Base-by-base conservation (phyloP, 2,329 filamentous ascomycete genomes). In the Hypoxylon rubiginosum region DNA sequence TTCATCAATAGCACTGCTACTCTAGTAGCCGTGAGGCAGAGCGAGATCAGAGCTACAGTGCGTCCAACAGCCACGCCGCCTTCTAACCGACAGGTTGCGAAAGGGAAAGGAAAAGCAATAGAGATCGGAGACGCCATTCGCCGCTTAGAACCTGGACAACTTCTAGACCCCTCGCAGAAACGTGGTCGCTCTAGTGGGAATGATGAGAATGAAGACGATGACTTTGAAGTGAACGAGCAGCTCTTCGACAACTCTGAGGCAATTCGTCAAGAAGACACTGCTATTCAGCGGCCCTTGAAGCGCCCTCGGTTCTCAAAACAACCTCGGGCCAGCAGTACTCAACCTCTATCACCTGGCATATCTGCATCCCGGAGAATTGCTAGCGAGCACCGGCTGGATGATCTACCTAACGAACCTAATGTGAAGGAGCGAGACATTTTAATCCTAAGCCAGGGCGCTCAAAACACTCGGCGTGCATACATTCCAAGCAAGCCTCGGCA, bases 161-260 rank as follows among this genome's bases (percentile, higher is more conserved):
- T 74, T 21, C 45, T 76, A 15, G 51, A 45, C 4, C 19, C 58
- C 49, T 15, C 24, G 28, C 39, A 39, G 26, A 70, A 69, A 50
- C 67, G 58, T 1, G n/a, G 45, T 19, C 52, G 34, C 10, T 43
- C 55, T 13, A 28, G 7, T n/a, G 58, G 54, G 32, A 39, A 50
- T 46, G 56, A 34, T 39, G 64, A 58, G 9, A 26, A 56, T 17
- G 68, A 30, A 48, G 58, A 66, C 2, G 61, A 62, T 15, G 52
- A 60, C 30, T 73, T 71, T 32, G 73, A 77, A 55, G 65, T 71
- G n/a, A 72, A 75, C 30, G 51, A 70, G 32, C 69, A 73, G 53
- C 66, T 73, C 41, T 48, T 61, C 3, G 52, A 70, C 30, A 64
- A 70, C 50, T 59, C 69, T 21, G 66, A 62, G 49, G 66, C 70